Base-by-base conservation (phyloP, 2,329 filamentous ascomycete genomes). In the Fonsecaea erecta region DNA sequence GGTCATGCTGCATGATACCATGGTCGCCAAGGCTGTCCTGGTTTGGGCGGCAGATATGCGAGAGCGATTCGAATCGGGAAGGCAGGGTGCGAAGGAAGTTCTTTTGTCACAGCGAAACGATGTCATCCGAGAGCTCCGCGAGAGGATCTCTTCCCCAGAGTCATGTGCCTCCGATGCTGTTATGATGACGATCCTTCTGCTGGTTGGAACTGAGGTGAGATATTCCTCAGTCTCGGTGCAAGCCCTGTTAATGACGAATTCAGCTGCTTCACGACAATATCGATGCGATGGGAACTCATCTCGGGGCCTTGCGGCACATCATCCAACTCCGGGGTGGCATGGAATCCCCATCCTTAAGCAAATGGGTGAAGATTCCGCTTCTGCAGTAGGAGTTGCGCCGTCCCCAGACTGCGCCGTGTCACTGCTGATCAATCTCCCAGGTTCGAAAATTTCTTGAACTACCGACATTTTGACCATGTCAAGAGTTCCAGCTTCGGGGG, bases 211-310 rank as follows among this genome's bases (percentile, higher is more conserved):
- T 34, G 59, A 61, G 51, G 59, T 54, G n/a, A 46, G 51, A 32
- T n/a, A n/a, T 26, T 11, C 18, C 21, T n/a, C 1, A 14, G 32
- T 52, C 4, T 34, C 4, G n/a, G 28, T 46, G 2, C 6, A 12
- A n/a, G 14, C 40, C 28, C 51, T 24, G 26, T 51, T 61, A 24
- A 61, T 30, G 9, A 14, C 6, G n/a, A 21, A 7, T 11, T n/a
- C 34, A 61, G 59, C 59, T 61, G 24, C 37, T 61, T 7, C 59
- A 61, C 48, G 51, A 61, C 51, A 61, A 61, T 16, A 53, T 61
- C 14, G 18, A 54, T 11, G 59, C 59, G 11, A 53, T 61, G 59
- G 59, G 34, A 21, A 61, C 59, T 28, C 59, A 61, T 16, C 48
- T 61, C 3, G 59, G 59, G 1, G 59, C 59, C 34, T 34, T 61